Evolutionary conservation across 2,329 filamentous ascomycete genomes (phyloP), one percentile per base, ranked within the genome.

Genomic region (Ophiostoma quercus): DNA sequence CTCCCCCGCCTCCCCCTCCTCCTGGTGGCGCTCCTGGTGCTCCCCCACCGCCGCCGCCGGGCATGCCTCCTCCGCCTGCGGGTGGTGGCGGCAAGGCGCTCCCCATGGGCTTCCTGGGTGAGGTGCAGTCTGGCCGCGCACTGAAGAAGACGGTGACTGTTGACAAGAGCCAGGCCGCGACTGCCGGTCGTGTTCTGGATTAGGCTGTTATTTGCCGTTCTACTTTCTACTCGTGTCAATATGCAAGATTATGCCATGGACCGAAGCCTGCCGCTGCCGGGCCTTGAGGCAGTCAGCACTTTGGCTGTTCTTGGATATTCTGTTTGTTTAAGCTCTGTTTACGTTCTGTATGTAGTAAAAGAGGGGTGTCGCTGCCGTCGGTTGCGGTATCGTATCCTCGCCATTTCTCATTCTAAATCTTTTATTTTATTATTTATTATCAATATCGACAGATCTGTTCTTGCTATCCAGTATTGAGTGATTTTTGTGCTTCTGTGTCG

Each of bases 131-230:
- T 72, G 94, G 95, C 62, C 93, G 80, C 79, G 80, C 88, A 2
- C 82, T 99, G 77, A 93, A 85, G 83, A 98, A 98, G 84, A 92
- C 93, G 32, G 83, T 90, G 78, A 98, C 95, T 0, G 94, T 92
- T 79, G 95, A 99, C 79, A 89, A 89, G 79, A 97, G 94, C 79
- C 80, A 75, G 66, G 85, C 92, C 68, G 79, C 88, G 68, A 83
- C 89, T 71, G 91, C 92, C 29, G 94, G 94, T n/a, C 87, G 88
- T 72, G 94, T 97, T 71, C 79, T 88, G 78, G 82, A 82, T 72
- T 87, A 80, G n/a, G 60, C n/a, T 14, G 19, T 19, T 34, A 1
- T 51, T 12, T 47, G 43, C 19, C 19, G 43, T n/a, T 47, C 43
- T 47, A 3, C 12, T 12, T 41, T 41, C 12, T 41, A 14, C 39